Evolutionary conservation across 371 early-diverging fungal species (phyloP), one percentile per base, ranked within the genome.

Genomic region (Gilbertella persicaria): DNA sequence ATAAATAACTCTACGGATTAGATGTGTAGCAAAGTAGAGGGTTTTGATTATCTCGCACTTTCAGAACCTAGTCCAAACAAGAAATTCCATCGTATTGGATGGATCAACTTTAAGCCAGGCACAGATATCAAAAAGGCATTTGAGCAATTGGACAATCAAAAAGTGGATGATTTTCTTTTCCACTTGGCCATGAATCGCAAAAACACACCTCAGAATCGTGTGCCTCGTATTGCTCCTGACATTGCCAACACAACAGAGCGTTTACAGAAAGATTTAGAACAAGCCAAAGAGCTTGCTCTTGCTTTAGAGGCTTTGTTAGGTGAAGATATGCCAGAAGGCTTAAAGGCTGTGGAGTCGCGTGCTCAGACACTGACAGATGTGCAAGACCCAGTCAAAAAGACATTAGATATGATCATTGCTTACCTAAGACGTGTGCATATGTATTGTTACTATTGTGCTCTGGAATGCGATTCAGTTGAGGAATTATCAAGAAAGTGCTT

Each of bases 361-460:
- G 62, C 79, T 13, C 66, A 75, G 26, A 60, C 71, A 29, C 59
- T 67, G 3, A 51, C 71, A 16, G 56, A 47, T 0, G 50, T 59
- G 19, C 40, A 55, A 6, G 36, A 58, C 12, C 8, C 20, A 12
- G 10, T 26, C 10, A 90, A 89, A 58, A 77, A 84, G 20, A 69
- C 75, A 21, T 71, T 97, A 51, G 98, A 97, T 66, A 62, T 96
- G 57, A 72, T 83, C 49, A 80, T 96, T 39, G 82, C 82, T 53
- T 97, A 96, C 57, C 74, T 95, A 30, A 85, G 95, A 45, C 82
- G 84, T n/a, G 95, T 95, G 6, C 95, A 95, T 71, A 81, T 87
- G 67, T 96, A 89, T 58, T 96, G 96, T 78, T 96, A 95, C 74
- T 97, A 97, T 78, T 90, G 91, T 58, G 93, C 88, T 14, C 64